Percentiles rank a stretch among this genome's conserved stretches.
phyloP scores from a whole-genome alignment of 192 early-diverging fungal genomes.

The Anaeromyces robustus region DNA sequence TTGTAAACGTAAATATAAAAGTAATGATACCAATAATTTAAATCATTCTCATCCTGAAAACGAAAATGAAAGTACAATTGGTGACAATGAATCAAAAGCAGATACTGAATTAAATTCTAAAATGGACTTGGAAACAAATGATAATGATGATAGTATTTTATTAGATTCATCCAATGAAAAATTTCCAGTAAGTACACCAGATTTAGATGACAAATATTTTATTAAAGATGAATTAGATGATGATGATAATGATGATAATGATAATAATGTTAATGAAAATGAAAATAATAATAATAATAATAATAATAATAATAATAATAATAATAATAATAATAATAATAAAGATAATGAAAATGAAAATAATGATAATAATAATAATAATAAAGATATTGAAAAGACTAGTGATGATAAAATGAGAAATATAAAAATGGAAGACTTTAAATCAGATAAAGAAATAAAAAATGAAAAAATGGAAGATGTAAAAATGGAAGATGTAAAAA shows the following conservation, averaged over 20 bases:
- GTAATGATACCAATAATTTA: conserved; percentile 25
- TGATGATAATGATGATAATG: not conserved
- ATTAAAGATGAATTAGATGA: not conserved
- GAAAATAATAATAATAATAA: too few relatives aligned
- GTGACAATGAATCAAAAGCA: not conserved
- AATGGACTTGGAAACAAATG: conserved; percentile 1
- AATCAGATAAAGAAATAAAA: conserved; percentile 6
- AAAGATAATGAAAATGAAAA: conserved; percentile 4
- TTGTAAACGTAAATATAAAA: conserved; percentile 17
- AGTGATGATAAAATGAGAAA: too few relatives aligned
- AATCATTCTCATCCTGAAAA: conserved; percentile 18
- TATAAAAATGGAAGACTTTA: conserved; percentile 10
- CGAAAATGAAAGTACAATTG: conserved; percentile 9
- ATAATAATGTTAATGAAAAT: conserved; percentile 3
- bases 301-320: not conserved
- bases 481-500: too few relatives aligned
- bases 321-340: not conserved
- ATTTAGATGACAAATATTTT: conserved; percentile 1
- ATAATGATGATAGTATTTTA: not conserved
- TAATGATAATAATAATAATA: not conserved
- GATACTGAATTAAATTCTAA: not conserved
- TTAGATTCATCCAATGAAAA: not conserved
- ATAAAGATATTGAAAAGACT: too few relatives aligned
- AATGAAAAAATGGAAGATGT: not conserved
- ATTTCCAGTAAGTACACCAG: not conserved